Evolutionary conservation across 2,329 filamentous ascomycete species (phyloP).

Genomic region (Penicillium hordei): DNA sequence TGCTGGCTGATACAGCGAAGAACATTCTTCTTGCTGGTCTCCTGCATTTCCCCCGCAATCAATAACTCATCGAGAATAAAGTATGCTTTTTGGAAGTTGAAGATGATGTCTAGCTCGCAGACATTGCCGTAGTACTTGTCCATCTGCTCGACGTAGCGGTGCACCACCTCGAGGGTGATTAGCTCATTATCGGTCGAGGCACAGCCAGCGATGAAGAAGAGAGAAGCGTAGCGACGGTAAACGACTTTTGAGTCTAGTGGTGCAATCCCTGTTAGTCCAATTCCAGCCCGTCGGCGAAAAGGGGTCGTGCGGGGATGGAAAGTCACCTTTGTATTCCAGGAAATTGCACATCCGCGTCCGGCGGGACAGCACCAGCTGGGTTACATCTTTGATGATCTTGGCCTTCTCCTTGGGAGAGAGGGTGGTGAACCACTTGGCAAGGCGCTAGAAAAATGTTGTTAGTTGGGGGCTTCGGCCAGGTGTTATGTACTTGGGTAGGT

Average conservation of each 20-base stretch:
- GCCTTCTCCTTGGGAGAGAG: constrained; percentile 97
- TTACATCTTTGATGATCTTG: constrained; percentile 99
- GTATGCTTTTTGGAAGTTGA: constrained; percentile 99
- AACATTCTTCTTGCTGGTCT: constrained; percentile 99
- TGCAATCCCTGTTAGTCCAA: background rate
- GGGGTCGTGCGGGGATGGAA: constrained; percentile 7
- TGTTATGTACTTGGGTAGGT: constrained; percentile 37
- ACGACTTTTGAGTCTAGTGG: constrained; percentile 90
- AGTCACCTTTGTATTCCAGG: constrained; percentile 91
- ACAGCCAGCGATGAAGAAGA: constrained; percentile 98
- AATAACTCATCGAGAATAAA: constrained; percentile 97
- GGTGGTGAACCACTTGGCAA: constrained; percentile 99
- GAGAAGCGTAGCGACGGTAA: constrained; percentile 95
- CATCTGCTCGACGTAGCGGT: constrained; percentile 99
- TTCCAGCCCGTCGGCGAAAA: background rate
- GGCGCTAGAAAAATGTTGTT: constrained; percentile 63
- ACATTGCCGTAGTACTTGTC: constrained; percentile 99
- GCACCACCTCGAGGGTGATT: constrained; percentile 96
- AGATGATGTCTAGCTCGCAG: constrained; percentile 98
- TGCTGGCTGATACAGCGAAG: constrained; percentile 94
- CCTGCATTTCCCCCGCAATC: constrained; percentile 93
- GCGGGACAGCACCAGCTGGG: constrained; percentile 91
- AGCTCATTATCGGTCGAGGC: constrained; percentile 97
- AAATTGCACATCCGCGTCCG: constrained; percentile 99
- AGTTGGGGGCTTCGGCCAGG: constrained; percentile 27